A percentile compares a stretch with the other conserved stretches of the same genome.
Conservation (phyloP, 78 protist genomes). For the Diacronema lutheri region DNA sequence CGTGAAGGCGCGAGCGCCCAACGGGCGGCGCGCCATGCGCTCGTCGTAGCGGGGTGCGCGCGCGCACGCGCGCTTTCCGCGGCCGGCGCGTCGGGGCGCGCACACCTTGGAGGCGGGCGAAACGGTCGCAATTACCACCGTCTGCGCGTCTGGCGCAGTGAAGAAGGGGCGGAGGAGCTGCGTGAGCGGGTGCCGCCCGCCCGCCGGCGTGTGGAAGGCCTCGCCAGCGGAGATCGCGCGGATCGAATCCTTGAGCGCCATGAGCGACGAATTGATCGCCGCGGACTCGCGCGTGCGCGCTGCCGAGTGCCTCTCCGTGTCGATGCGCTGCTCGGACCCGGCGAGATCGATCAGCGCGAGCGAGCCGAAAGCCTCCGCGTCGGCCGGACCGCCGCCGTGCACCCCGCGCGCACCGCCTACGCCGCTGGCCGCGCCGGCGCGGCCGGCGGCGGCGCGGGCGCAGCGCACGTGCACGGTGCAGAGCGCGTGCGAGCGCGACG, state of each 20-base stretch:
- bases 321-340: slow-evolving; percentile 48
- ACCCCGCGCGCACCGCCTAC: too few species aligned
- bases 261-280: slow-evolving; percentile 38
- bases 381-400: background rate
- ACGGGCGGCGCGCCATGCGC: too few species aligned
- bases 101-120: slow-evolving; percentile 26
- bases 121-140: slow-evolving; percentile 21
- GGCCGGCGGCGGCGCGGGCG: background rate
- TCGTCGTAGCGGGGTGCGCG: too few species aligned
- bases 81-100: too few species aligned
- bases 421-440: too few species aligned
- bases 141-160: background rate
- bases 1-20: too few species aligned
- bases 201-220: background rate
- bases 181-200: slow-evolving; percentile 26
- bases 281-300: slow-evolving; percentile 6
- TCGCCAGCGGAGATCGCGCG: background rate
- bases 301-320: slow-evolving; percentile 39
- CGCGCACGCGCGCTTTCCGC: too few species aligned
- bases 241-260: slow-evolving; percentile 33
- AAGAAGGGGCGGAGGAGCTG: slow-evolving; percentile 4
- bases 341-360: slow-evolving; percentile 49
- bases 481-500: slow-evolving; percentile 46
- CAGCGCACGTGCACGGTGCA: slow-evolving; percentile 5
- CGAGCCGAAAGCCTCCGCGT: background rate